Evolutionary conservation across 305 asterid species (phyloP).

Genomic region (Fraxinus baroniana): DNA sequence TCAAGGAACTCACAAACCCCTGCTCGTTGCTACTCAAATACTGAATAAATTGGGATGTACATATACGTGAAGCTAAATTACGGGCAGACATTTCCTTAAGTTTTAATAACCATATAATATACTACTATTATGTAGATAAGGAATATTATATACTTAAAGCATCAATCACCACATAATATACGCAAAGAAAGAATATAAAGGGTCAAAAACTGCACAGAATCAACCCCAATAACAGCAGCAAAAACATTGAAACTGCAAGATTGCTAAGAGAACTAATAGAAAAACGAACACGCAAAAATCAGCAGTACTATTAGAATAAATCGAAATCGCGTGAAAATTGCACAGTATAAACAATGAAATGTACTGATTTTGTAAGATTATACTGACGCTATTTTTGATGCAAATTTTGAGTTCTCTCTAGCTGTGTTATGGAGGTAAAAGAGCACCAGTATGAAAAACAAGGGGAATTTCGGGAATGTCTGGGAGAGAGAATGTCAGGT

Average conservation of each 20-base stretch:
- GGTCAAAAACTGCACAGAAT: not conserved
- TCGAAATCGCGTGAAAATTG: not conserved
- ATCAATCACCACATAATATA: not conserved
- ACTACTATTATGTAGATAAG: not conserved
- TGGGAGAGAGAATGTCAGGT: not conserved
- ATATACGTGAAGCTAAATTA: not conserved
- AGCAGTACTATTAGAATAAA: not conserved
- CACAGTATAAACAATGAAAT: not conserved
- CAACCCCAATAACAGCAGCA: not conserved
- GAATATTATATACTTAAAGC: not conserved
- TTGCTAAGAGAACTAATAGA: not conserved
- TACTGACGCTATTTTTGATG: not conserved
- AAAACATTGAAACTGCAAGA: not conserved
- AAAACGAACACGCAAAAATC: not conserved
- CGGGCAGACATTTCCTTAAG: not conserved
- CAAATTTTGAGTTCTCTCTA: not conserved
- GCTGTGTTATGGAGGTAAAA: conserved; percentile 8
- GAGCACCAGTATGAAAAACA: not conserved
- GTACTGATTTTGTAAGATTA: not conserved
- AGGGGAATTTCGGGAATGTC: not conserved
- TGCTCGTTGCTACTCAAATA: not conserved
- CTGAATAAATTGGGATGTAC: not conserved
- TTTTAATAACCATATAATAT: not conserved
- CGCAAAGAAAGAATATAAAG: not conserved
- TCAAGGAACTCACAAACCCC: not conserved